These are phyloP conservation scores for Blastobotrys parvus DNA, from an alignment of 805 yeast genomes.

Conservation along the genomic window DNA sequence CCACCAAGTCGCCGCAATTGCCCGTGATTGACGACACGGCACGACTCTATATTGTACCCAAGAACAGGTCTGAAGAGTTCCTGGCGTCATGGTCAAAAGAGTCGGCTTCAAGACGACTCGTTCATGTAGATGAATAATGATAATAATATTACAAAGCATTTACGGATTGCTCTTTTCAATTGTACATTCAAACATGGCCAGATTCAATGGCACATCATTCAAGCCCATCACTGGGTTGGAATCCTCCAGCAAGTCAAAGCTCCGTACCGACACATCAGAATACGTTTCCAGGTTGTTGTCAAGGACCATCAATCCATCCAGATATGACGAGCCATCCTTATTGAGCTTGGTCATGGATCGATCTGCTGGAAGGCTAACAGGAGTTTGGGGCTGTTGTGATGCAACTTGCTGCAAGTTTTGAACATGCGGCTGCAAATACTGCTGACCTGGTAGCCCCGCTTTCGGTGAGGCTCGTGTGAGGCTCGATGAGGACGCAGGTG, in stretches of 20 bases:
- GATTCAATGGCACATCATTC: constrained; percentile 47
- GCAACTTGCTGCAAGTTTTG: neutral
- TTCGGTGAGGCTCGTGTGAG: neutral
- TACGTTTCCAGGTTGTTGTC: constrained; percentile 25
- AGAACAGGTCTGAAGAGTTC: constrained; percentile 58
- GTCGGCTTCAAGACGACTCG: constrained; percentile 11
- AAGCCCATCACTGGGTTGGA: constrained; percentile 38
- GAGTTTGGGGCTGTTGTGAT: neutral
- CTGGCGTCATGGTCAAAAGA: constrained; percentile 31
- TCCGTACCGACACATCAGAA: constrained; percentile 34
- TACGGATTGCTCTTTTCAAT: constrained; percentile 25
- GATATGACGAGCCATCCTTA: constrained; percentile 7
- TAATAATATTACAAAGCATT: constrained; percentile 3
- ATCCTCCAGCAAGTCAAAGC: constrained; percentile 55
- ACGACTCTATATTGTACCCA: constrained; percentile 73
- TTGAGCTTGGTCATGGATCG: neutral
- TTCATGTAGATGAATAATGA: neutral
- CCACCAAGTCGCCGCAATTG: constrained; percentile 52
- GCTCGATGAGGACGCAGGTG: neutral
- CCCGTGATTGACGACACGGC: constrained; percentile 72
- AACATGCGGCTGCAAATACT: neutral
- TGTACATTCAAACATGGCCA: constrained; percentile 47
- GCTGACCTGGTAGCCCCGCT: neutral
- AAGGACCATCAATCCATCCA: constrained; percentile 23
- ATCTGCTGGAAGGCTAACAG: neutral